These are phyloP conservation scores for Gymnopilus junonius DNA, from an alignment of 768 basidiomycete genomes.

Conservation along the genomic window DNA sequence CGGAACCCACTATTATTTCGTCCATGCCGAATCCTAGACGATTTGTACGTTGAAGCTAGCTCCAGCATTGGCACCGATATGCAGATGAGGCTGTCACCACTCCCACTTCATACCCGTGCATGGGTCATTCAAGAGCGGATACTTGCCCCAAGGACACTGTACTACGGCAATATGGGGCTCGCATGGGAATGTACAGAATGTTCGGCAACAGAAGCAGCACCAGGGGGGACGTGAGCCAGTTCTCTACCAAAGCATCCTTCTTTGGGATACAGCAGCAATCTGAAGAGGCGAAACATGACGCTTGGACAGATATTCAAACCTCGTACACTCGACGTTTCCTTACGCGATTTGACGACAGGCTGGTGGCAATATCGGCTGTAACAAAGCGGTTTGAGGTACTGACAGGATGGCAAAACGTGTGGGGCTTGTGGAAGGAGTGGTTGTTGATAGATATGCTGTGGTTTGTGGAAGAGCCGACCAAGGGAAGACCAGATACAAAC, in stretches of 20 bases:
- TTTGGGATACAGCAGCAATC: not conserved
- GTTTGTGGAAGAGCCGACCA: not conserved
- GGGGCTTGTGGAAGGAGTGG: not conserved
- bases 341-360: not conserved
- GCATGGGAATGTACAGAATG: not conserved
- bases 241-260: not conserved
- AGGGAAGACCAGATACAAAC: not conserved
- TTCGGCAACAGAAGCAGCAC: not conserved
- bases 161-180: not conserved
- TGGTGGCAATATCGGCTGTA: not conserved
- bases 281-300: not conserved
- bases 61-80: not conserved
- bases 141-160: not conserved
- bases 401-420: not conserved
- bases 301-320: not conserved
- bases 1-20: not conserved
- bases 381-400: not conserved
- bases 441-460: not conserved
- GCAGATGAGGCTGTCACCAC: not conserved
- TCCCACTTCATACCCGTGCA: not conserved
- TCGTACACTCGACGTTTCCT: not conserved
- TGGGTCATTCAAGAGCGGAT: not conserved
- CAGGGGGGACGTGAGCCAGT: not conserved
- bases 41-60: not conserved
- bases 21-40: not conserved